Percentiles rank a stretch among this genome's conserved stretches.
Evolutionary conservation across 495 filamentous ascomycete species (phyloP).

Genomic region (Lineolata rhizophorae): DNA sequence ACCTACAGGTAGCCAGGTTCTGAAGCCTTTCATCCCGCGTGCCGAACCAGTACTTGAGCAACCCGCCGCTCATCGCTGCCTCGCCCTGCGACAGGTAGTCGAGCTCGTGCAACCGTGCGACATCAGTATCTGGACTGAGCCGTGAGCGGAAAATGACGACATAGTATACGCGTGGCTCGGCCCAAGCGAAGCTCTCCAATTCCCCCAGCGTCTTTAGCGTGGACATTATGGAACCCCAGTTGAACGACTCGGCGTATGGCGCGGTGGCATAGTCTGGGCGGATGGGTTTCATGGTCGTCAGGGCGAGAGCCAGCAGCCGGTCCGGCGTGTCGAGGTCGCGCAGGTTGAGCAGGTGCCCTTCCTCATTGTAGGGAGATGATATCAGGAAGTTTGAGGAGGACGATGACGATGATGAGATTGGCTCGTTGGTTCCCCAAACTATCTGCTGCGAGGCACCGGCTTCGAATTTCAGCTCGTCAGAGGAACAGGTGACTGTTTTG

Average conservation of each 20-base stretch:
- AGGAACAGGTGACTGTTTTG: too few relatives aligned
- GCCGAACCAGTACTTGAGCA: conserved; percentile 38
- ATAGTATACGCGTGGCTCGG: conserved; percentile 45
- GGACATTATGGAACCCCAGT: conserved; percentile 43
- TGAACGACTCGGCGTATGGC: conserved; percentile 52
- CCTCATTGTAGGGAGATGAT: conserved; percentile 50
- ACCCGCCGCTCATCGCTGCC: conserved; percentile 54
- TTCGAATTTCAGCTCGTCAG: too few relatives aligned
- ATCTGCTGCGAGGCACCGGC: too few relatives aligned
- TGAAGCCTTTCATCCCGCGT: conserved; percentile 8
- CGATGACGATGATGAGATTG: too few relatives aligned
- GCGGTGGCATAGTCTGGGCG: conserved; percentile 57
- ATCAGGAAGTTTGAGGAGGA: conserved; percentile 38
- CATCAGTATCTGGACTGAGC: too few relatives aligned
- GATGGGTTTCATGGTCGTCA: conserved; percentile 36
- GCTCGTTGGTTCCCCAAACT: too few relatives aligned
- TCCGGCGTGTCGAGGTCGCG: conserved; percentile 36
- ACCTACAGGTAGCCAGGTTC: conserved; percentile 19
- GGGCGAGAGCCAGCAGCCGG: conserved; percentile 45
- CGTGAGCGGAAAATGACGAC: conserved; percentile 63
- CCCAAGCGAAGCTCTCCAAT: conserved; percentile 32
- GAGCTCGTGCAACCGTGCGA: conserved; percentile 37
- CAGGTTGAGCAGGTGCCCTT: conserved; percentile 49
- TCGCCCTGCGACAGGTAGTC: conserved; percentile 60
- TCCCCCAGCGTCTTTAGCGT: conserved; percentile 25